Conservation (phyloP, 148 eudicot species). For the Persicaria tinctoria region DNA sequence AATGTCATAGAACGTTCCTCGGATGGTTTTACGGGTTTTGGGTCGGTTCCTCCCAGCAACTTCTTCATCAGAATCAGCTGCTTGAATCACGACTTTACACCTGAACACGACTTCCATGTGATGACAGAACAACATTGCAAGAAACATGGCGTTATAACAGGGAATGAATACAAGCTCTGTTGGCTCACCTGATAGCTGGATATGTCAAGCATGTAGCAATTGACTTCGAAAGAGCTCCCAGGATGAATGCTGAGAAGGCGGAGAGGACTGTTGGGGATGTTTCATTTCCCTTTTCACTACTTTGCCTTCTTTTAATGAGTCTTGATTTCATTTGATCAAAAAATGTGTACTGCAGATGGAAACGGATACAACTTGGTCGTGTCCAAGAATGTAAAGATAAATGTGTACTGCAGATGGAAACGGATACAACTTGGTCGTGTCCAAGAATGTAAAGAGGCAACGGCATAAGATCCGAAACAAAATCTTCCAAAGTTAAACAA, state of each 20-base stretch:
- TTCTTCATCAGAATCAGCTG: conserved; percentile 60
- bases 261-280: conserved; percentile 64
- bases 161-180: too few species aligned
- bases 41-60: conserved; percentile 17
- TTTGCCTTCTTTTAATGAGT: conserved; percentile 33
- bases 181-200: conserved; percentile 74
- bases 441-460: neutral
- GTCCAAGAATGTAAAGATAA: neutral
- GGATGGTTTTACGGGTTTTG: conserved; percentile 48
- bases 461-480: neutral
- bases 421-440: neutral
- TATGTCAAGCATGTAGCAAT: conserved; percentile 85
- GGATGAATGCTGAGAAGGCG: conserved; percentile 71
- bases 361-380: neutral
- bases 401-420: conserved; percentile 57
- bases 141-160: too few species aligned
- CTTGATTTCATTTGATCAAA: conserved; percentile 87
- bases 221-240: conserved; percentile 91
- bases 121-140: too few species aligned
- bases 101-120: conserved; percentile 25
- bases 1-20: conserved; percentile 42
- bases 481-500: neutral
- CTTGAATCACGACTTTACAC: conserved; percentile 87
- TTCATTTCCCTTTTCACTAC: conserved; percentile 24
- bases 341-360: conserved; percentile 58